These are phyloP conservation scores for Diaporthe caulivora DNA, from an alignment of 2,329 filamentous ascomycete genomes.

Conservation along the genomic window DNA sequence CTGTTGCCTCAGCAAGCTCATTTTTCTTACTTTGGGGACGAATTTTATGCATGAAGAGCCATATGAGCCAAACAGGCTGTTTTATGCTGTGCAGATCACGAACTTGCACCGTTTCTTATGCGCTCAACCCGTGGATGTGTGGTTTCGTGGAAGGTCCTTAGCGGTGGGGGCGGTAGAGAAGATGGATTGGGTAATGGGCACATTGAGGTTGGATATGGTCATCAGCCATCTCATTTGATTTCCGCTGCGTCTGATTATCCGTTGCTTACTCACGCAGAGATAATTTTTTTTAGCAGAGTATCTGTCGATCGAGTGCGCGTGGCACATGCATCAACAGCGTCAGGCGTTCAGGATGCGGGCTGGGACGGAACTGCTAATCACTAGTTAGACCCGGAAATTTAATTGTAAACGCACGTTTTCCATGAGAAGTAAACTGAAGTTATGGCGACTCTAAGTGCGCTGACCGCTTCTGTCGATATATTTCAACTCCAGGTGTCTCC, in stretches of 20 bases:
- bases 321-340: slow-evolving; percentile 12
- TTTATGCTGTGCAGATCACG: not conserved
- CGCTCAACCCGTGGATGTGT: not conserved
- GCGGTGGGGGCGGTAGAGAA: not conserved
- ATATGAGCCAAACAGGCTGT: not conserved
- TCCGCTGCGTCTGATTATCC: not conserved
- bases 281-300: not conserved
- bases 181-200: not conserved
- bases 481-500: not conserved
- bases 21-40: not conserved
- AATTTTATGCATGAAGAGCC: too few species aligned
- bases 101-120: too few species aligned
- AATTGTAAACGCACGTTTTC: not conserved
- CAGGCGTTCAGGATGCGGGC: not conserved
- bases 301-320: not conserved
- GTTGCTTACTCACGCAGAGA: not conserved
- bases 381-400: not conserved
- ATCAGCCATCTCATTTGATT: not conserved
- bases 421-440: not conserved
- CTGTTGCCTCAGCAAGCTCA: not conserved
- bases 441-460: not conserved
- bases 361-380: not conserved
- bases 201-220: not conserved
- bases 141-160: too few species aligned
- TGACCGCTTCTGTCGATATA: not conserved